Percentiles rank a stretch among this genome's conserved stretches.
These are phyloP conservation scores for Fusarium pseudonygamai DNA, from an alignment of 2,329 filamentous ascomycete genomes.

Conservation along the genomic window DNA sequence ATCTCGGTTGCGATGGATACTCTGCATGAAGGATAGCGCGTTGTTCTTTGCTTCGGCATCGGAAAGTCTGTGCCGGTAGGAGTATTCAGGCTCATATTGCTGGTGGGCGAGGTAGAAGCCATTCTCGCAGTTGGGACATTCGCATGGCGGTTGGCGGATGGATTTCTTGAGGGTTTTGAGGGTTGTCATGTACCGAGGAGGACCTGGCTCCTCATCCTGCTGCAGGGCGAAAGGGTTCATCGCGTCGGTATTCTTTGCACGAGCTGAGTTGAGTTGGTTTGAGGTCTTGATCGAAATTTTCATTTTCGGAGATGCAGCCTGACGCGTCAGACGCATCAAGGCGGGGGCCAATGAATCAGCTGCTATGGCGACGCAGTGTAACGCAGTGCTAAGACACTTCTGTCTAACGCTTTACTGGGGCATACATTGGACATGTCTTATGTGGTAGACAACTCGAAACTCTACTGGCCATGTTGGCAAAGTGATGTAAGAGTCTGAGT, in stretches of 20 bases:
- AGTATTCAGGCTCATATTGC: neutral
- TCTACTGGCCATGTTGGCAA: accelerated
- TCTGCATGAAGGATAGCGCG: accelerated
- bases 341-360: neutral
- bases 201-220: neutral
- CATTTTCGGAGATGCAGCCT: accelerated
- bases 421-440: accelerated
- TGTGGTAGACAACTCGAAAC: too few species aligned
- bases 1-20: accelerated
- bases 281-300: neutral
- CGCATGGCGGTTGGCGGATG: neutral
- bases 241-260: too few species aligned
- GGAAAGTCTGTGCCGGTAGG: neutral
- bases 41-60: accelerated
- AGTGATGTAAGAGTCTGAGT: too few species aligned
- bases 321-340: accelerated
- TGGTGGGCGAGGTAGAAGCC: neutral
- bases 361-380: accelerated
- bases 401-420: accelerated
- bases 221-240: neutral
- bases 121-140: accelerated
- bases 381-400: neutral
- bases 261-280: neutral
- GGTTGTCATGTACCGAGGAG: too few species aligned
- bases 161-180: too few species aligned